These are phyloP conservation scores for Mycena sanguinolenta DNA, from an alignment of 768 basidiomycete genomes.

Conservation along the genomic window DNA sequence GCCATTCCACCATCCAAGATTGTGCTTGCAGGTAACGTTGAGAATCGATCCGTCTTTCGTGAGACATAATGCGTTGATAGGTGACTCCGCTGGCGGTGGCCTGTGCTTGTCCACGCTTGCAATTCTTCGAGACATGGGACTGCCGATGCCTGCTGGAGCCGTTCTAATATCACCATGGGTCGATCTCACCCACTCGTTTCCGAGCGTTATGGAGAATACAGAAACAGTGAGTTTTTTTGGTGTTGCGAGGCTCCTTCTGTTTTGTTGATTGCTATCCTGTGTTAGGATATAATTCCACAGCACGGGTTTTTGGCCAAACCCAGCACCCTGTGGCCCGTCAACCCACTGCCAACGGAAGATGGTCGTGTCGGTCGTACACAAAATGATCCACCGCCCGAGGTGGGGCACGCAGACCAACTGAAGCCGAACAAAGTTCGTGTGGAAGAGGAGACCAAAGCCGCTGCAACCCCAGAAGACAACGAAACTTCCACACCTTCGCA, in stretches of 20 bases:
- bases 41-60: background rate
- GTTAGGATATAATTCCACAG: conserved; percentile 75
- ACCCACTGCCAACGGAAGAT: conserved; percentile 49
- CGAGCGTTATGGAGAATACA: conserved; percentile 77
- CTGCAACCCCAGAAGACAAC: background rate
- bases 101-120: conserved; percentile 72
- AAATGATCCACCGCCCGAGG: conserved; percentile 60
- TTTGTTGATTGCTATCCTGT: background rate
- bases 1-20: conserved; percentile 76
- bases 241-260: background rate
- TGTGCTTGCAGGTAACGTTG: conserved; percentile 75
- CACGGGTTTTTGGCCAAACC: conserved; percentile 75
- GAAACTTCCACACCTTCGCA: no score
- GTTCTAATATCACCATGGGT: conserved; percentile 88
- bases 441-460: conserved; percentile 31
- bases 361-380: conserved; percentile 53
- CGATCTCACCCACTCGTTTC: conserved; percentile 89
- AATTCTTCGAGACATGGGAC: conserved; percentile 75
- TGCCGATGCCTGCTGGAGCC: conserved; percentile 81
- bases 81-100: conserved; percentile 85
- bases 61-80: background rate
- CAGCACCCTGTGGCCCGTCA: conserved; percentile 69
- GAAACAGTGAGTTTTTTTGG: conserved; percentile 60
- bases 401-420: conserved; percentile 64
- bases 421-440: conserved; percentile 50